Evolutionary conservation across 495 filamentous ascomycete genomes (phyloP).

Genomic region (Saxophila tyrrhenica): DNA sequence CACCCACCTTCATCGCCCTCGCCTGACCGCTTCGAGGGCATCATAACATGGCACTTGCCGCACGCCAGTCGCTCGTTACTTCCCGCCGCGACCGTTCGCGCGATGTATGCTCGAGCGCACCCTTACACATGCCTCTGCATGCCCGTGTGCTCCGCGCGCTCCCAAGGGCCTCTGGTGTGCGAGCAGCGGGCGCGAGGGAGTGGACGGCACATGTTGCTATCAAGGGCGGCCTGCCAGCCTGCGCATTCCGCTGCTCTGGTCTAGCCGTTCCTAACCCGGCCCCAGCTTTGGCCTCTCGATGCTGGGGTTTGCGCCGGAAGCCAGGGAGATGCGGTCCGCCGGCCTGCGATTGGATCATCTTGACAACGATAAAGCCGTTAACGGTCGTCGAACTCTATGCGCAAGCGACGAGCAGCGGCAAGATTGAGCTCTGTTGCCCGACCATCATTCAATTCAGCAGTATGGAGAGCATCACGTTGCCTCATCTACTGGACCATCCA

Average conservation of each 20-base stretch:
- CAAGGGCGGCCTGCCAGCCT: too few species aligned
- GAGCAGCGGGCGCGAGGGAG: not conserved
- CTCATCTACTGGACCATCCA: slow-evolving; percentile 56
- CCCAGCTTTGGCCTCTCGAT: too few species aligned
- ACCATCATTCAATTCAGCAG: not conserved
- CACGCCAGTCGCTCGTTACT: not conserved
- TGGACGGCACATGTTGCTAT: not conserved
- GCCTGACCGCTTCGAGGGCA: not conserved
- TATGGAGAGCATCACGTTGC: slow-evolving; percentile 47
- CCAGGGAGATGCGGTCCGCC: too few species aligned
- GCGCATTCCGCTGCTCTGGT: not conserved
- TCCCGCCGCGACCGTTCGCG: not conserved
- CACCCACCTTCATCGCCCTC: not conserved
- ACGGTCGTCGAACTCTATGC: not conserved
- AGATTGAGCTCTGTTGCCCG: too few species aligned
- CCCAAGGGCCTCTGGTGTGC: not conserved
- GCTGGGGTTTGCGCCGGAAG: too few species aligned
- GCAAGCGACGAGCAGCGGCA: too few species aligned
- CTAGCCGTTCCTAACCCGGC: not conserved
- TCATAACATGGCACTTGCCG: not conserved
- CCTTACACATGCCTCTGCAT: not conserved
- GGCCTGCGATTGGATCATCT: too few species aligned
- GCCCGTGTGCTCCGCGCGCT: not conserved
- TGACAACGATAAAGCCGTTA: not conserved
- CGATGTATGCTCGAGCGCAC: not conserved